Evolutionary conservation across 306 rosid species (phyloP).

Genomic region (Cicer yamashitae): DNA sequence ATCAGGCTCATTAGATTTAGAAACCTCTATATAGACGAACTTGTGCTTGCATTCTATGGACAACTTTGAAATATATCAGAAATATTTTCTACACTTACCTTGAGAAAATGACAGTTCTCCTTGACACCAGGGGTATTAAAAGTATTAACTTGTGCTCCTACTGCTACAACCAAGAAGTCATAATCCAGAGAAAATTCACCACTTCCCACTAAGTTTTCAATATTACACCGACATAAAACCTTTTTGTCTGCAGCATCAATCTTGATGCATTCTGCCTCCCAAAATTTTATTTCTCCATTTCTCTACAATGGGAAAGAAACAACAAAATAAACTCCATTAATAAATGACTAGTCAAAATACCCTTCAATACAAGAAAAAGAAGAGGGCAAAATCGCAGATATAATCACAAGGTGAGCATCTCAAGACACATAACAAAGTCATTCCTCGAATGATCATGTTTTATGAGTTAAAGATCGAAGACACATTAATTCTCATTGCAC

Average conservation of each 20-base stretch:
- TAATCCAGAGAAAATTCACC: slow-evolving; percentile 77
- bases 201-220: slow-evolving; percentile 62
- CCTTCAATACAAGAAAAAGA: neutral
- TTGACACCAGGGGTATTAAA: slow-evolving; percentile 90
- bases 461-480: slow-evolving; percentile 10
- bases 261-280: slow-evolving; percentile 90
- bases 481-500: slow-evolving; percentile 11
- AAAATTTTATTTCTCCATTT: slow-evolving; percentile 74
- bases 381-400: slow-evolving; percentile 11
- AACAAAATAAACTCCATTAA: slow-evolving; percentile 6
- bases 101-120: slow-evolving; percentile 89
- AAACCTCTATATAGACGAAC: no score
- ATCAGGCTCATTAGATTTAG: no score
- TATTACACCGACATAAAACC: slow-evolving; percentile 63
- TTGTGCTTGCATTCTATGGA: no score
- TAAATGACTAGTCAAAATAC: slow-evolving; percentile 13
- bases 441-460: slow-evolving; percentile 29
- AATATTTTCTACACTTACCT: slow-evolving; percentile 53
- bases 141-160: slow-evolving; percentile 93
- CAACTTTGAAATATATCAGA: no score
- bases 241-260: slow-evolving; percentile 80
- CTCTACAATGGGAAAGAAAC: slow-evolving; percentile 56
- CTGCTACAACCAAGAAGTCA: slow-evolving; percentile 82
- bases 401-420: slow-evolving; percentile 31
- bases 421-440: slow-evolving; percentile 31